phyloP scores from a whole-genome alignment of 1,284 basidiomycete genomes.

The Cutaneotrichosporon arboriforme region DNA sequence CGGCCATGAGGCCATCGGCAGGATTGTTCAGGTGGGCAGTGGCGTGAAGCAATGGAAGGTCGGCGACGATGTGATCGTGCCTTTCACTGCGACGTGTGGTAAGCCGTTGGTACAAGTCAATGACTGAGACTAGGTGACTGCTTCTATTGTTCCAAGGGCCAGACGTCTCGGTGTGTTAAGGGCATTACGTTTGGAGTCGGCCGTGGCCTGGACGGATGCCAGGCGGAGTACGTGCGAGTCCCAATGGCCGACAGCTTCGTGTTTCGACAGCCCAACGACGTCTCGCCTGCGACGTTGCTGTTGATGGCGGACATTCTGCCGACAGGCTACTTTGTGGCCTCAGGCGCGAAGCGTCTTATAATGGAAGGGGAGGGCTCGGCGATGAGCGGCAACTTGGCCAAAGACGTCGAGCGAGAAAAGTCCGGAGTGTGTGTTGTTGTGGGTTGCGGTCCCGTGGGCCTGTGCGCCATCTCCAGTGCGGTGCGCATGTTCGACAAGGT shows the following conservation, averaged over 20 bases:
- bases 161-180: slow-evolving; percentile 70
- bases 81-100: slow-evolving; percentile 78
- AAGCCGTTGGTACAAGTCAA: too few species aligned
- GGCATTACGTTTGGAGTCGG: slow-evolving; percentile 40
- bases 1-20: slow-evolving; percentile 80
- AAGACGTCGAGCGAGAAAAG: too few species aligned
- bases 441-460: slow-evolving; percentile 49
- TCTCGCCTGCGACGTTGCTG: slow-evolving; percentile 45
- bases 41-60: slow-evolving; percentile 62
- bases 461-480: slow-evolving; percentile 48
- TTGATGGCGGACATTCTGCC: slow-evolving; percentile 50
- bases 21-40: slow-evolving; percentile 64
- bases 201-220: slow-evolving; percentile 68
- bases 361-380: too few species aligned
- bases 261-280: slow-evolving; percentile 41
- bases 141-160: slow-evolving; percentile 63
- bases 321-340: slow-evolving; percentile 48
- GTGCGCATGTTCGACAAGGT: slow-evolving; percentile 41
- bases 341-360: too few species aligned
- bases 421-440: slow-evolving; percentile 37
- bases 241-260: slow-evolving; percentile 52
- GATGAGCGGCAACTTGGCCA: too few species aligned
- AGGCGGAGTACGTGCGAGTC: slow-evolving; percentile 79
- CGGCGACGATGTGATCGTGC: slow-evolving; percentile 78
- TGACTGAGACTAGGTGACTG: slow-evolving; percentile 30